Evolutionary conservation across 2,329 filamentous ascomycete genomes (phyloP), one percentile per base, ranked within the genome.

Genomic region (Fusarium camptoceras): DNA sequence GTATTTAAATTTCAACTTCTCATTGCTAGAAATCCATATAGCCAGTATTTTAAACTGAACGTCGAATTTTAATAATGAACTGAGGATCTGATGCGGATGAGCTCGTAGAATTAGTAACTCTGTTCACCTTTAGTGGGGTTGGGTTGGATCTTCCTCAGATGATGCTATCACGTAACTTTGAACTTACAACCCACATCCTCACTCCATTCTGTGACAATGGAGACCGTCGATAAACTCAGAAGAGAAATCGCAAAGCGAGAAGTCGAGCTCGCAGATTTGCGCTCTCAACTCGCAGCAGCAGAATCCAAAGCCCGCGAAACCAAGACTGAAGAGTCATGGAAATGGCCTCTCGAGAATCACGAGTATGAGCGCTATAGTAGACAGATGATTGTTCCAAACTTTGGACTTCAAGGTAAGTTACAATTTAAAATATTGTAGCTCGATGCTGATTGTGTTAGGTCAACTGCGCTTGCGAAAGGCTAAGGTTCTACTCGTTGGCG

Each of bases 361-460:
- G 94, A 98, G 74, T 97, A 97, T 78, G 88, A 89, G 70, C 87
- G 94, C 66, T 98, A 98, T 82, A 94, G 93, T 10, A 86, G 95
- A 41, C 95, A 98, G 81, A 90, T 98, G 83, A 94, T 98, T 70
- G 88, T 98, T 64, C 92, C 94, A 0, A 88, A 91, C 60, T 85
- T 98, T 65, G 94, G 94, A 0, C 83, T 97, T 2, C 84, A 89
- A 78, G 93, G 92, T 92, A 50, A 66, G 25, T 28, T 9, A 0
- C 0, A 0, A 0, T 24, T 4, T 12, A 0, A 2, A 1, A 22
- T 25, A 2, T 11, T 0, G 12, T 3, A 11, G 14, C 1, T 20
- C 20, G 15, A 8, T 46, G 30, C 14, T 76, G 16, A 56, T 18
- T 16, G 5, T 2, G 10, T 8, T 4, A 94, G 94, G 93, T 1